Conservation (phyloP, 2,329 filamentous ascomycete species). For the Trichoderma pleuroti region DNA sequence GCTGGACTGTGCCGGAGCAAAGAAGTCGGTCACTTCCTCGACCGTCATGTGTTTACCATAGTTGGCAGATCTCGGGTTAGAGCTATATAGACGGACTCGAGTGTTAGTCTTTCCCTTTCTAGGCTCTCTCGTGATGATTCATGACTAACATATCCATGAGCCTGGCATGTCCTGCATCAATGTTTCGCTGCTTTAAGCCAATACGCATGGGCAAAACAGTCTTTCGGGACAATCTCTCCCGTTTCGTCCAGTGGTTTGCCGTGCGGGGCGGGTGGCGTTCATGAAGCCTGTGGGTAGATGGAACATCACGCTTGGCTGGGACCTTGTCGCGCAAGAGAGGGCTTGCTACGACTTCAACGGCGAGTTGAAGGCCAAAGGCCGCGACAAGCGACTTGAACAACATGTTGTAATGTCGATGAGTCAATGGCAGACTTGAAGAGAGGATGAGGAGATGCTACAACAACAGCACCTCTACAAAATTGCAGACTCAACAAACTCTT, state of each 20-base stretch:
- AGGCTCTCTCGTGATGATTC: background rate
- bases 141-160: conserved; percentile 10
- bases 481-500: background rate
- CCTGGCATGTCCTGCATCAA: background rate
- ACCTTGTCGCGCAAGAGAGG: conserved; percentile 3
- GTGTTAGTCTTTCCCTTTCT: background rate
- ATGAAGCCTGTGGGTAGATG: background rate
- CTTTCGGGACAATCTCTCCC: conserved; percentile 8
- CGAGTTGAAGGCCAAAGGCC: background rate
- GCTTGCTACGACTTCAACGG: background rate
- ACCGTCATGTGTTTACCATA: conserved; percentile 14
- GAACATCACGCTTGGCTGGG: conserved; percentile 1
- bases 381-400: background rate
- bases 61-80: background rate
- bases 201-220: conserved; percentile 40
- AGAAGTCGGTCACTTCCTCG: conserved; percentile 9
- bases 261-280: background rate
- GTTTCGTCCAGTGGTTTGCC: conserved; percentile 14
- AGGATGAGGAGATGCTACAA: background rate
- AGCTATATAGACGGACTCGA: background rate
- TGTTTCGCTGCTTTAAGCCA: conserved; percentile 29
- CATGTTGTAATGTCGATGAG: background rate
- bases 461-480: background rate
- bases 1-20: conserved; percentile 37
- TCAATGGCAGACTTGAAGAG: background rate